These are phyloP conservation scores for Raffaelea albimanens DNA, from an alignment of 2,329 filamentous ascomycete genomes.

Conservation along the genomic window DNA sequence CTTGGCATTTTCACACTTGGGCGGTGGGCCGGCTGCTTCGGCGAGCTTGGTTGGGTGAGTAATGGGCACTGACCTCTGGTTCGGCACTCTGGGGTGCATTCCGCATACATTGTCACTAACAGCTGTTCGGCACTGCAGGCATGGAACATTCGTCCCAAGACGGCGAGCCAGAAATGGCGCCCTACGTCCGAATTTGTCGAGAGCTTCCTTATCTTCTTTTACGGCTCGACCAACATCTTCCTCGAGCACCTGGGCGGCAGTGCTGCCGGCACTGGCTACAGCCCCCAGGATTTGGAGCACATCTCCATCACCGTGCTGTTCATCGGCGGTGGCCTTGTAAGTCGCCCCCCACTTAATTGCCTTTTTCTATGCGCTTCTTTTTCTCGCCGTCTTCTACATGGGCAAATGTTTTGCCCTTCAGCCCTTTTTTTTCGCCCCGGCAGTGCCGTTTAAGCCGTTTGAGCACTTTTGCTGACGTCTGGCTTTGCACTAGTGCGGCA, in stretches of 20 bases:
- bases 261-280: slow-evolving; percentile 58
- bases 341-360: slow-evolving; percentile 21
- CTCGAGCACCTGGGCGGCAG: slow-evolving; percentile 68
- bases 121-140: slow-evolving; percentile 34
- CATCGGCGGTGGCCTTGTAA: slow-evolving; percentile 79
- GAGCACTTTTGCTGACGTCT: no score
- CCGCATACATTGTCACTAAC: background rate
- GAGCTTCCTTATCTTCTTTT: slow-evolving; percentile 81
- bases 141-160: slow-evolving; percentile 73
- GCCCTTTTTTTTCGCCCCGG: no score
- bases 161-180: slow-evolving; percentile 49
- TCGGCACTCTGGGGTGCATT: no score
- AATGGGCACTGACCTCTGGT: background rate
- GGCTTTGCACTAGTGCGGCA: slow-evolving; percentile 50
- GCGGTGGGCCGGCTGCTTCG: slow-evolving; percentile 83
- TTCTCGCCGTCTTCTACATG: background rate
- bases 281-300: slow-evolving; percentile 76
- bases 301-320: slow-evolving; percentile 89
- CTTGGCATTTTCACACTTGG: slow-evolving; percentile 80
- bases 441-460: no score
- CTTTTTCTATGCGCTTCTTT: background rate
- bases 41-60: slow-evolving; percentile 73
- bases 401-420: no score
- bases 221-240: slow-evolving; percentile 84
- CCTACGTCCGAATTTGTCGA: slow-evolving; percentile 84